These are phyloP conservation scores for Pezicula rhizophila DNA, from an alignment of 2,329 filamentous ascomycete genomes.

Conservation along the genomic window DNA sequence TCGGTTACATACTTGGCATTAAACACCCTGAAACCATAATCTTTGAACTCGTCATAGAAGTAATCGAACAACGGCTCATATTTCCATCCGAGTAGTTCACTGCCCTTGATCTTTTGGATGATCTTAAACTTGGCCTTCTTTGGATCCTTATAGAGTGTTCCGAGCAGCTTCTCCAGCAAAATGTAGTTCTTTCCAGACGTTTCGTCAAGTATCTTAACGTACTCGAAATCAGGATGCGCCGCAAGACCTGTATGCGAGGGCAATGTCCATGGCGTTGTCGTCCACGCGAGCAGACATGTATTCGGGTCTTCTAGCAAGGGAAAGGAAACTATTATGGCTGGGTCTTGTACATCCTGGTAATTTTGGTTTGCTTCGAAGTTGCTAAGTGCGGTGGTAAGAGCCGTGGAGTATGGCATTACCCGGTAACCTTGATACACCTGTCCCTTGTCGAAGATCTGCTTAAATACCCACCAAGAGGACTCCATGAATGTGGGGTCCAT, in stretches of 20 bases:
- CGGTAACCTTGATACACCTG: slow-evolving; percentile 84
- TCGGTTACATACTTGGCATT: slow-evolving; percentile 82
- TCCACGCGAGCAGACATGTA: slow-evolving; percentile 78
- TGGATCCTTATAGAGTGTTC: slow-evolving; percentile 84
- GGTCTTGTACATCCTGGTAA: slow-evolving; percentile 88
- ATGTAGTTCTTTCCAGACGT: slow-evolving; percentile 78
- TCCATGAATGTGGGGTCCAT: slow-evolving; percentile 98
- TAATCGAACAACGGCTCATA: slow-evolving; percentile 88
- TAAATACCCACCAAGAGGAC: slow-evolving; percentile 94
- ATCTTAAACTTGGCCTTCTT: slow-evolving; percentile 94
- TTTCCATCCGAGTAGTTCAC: slow-evolving; percentile 76
- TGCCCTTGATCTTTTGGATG: slow-evolving; percentile 72
- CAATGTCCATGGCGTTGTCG: slow-evolving; percentile 86
- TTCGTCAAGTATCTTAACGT: slow-evolving; percentile 80
- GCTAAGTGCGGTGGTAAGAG: slow-evolving; percentile 79
- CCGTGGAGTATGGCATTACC: slow-evolving; percentile 94
- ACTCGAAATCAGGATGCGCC: slow-evolving; percentile 77
- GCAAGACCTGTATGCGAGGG: slow-evolving; percentile 76
- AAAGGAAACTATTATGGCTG: slow-evolving; percentile 82
- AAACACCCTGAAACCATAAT: slow-evolving; percentile 73
- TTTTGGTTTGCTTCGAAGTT: slow-evolving; percentile 95
- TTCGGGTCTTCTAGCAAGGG: slow-evolving; percentile 73
- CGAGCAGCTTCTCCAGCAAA: slow-evolving; percentile 73
- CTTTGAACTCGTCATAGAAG: slow-evolving; percentile 84
- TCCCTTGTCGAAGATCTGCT: slow-evolving; percentile 83